Evolutionary conservation across 2,329 filamentous ascomycete species (phyloP), one percentile per base, ranked within the genome.

Genomic region (Talaromyces verruculosus): DNA sequence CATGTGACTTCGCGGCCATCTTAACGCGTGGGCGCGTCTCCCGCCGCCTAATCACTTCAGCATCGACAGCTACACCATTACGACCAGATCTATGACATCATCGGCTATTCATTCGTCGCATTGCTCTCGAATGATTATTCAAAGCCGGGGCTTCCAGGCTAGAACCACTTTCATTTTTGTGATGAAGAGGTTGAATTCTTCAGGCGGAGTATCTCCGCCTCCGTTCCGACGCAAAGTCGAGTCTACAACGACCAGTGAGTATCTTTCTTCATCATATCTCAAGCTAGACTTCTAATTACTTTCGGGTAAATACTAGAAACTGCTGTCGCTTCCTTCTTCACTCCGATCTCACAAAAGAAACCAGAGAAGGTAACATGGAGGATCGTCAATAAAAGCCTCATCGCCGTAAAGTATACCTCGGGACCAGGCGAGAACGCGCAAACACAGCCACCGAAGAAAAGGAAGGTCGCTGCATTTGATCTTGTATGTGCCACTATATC

Each of bases 291-390:
- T 13, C 37, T 59, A 39, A 61, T 2, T 0, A 7, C 5, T 13
- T 62, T 28, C 17, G 6, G 11, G 3, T 51, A n/a, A 57, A 37
- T 17, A 37, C 10, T 41, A 80, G 79, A 75, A 62, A 75, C 73
- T 39, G 87, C 90, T 1, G 87, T 96, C 1, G 86, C 91, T 22
- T 92, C 86, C 63, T 98, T 98, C 82, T 98, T 98, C 79, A 96
- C 89, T 0, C 93, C 93, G 0, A 76, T 85, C 0, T 97, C 93
- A 0, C 87, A 97, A 76, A 97, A 96, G 76, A 88, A 90, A 37
- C 91, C 91, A 15, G 89, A 93, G 60, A 87, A 86, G 65, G 87
- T 91, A 61, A 81, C 79, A 10, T 98, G 95, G 92, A 78, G 83
- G 8, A 76, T 84, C 77, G 83, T 82, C 79, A 90, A 85, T 76